Conservation (phyloP, 2,329 filamentous ascomycete species). For the Cladorrhinum sp. region DNA sequence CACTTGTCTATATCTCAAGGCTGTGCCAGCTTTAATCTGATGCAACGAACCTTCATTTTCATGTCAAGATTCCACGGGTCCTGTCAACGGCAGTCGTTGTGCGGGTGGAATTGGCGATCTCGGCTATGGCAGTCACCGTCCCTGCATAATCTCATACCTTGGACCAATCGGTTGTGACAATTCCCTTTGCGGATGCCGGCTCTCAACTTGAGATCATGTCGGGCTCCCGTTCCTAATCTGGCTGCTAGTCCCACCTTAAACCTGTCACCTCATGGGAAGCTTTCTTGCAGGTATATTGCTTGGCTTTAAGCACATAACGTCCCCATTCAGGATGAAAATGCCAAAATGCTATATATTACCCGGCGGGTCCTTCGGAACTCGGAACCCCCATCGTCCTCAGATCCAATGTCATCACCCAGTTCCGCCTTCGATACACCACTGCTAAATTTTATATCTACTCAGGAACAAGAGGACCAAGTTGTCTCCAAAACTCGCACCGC, state of each 20-base stretch:
- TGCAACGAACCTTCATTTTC: neutral
- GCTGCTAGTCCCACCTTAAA: neutral
- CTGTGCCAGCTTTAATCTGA: neutral
- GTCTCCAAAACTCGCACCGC: slow-evolving; percentile 23
- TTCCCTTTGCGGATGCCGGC: too few species aligned
- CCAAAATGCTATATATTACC: neutral
- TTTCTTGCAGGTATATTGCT: neutral
- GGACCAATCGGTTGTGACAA: too few species aligned
- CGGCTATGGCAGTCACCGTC: neutral
- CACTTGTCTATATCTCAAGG: neutral
- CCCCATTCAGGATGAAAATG: neutral
- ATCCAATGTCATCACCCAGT: neutral
- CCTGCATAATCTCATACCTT: neutral
- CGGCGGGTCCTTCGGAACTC: neutral
- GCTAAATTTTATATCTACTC: slow-evolving; percentile 1
- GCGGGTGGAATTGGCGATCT: neutral
- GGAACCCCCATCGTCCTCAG: neutral
- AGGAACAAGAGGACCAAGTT: slow-evolving; percentile 14
- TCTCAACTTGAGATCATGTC: too few species aligned
- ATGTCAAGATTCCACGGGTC: neutral
- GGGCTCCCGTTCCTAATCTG: neutral
- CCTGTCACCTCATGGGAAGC: too few species aligned
- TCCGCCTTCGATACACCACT: neutral
- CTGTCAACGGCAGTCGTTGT: neutral
- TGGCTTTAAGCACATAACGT: neutral